These are phyloP conservation scores for Cnidoscolus chayamansa DNA, from an alignment of 441 rosid species.

Conservation along the genomic window DNA sequence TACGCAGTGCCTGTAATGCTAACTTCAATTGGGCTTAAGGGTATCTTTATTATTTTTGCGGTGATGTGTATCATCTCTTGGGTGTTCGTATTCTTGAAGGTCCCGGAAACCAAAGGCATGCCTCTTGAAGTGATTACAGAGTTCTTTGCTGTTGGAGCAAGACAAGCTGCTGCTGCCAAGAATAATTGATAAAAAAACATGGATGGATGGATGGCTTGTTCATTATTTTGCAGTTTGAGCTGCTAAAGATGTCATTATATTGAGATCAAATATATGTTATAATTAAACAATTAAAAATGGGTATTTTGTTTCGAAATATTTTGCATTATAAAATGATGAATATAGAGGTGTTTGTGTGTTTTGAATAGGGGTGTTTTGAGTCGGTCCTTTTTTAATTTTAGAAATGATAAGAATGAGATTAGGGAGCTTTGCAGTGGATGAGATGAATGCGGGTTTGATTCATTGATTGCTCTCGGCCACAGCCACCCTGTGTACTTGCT, in stretches of 20 bases:
- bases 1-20: constrained; percentile 72
- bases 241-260: constrained; percentile 16
- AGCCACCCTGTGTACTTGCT: no score
- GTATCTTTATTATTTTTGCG: constrained; percentile 73
- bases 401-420: no score
- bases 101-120: constrained; percentile 99
- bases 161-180: constrained; percentile 46
- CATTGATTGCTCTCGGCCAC: no score
- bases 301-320: not conserved
- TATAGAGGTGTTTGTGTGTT: not conserved
- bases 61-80: constrained; percentile 62
- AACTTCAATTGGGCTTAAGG: constrained; percentile 70
- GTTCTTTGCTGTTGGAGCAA: constrained; percentile 87
- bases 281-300: constrained; percentile 3
- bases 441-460: no score
- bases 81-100: constrained; percentile 76
- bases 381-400: no score
- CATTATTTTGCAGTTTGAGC: constrained; percentile 15
- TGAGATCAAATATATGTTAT: constrained; percentile 10
- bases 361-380: no score
- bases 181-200: constrained; percentile 21
- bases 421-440: no score
- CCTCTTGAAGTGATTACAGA: constrained; percentile 95
- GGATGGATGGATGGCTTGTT: not conserved
- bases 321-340: constrained; percentile 8